Evolutionary conservation across 2,329 filamentous ascomycete species (phyloP).

Genomic region (Alternaria conjuncta): DNA sequence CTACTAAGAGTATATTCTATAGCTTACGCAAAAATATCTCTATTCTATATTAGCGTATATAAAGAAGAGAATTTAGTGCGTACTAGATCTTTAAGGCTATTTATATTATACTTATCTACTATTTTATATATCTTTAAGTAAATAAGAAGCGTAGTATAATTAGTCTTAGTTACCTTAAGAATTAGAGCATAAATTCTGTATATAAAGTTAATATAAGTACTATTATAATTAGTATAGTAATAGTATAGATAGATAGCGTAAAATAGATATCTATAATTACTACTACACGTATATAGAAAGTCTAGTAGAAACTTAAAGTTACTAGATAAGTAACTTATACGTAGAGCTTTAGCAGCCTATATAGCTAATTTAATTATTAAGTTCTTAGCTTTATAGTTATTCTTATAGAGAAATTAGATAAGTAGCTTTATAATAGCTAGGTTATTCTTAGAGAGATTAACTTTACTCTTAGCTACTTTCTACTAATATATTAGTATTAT

Average conservation of each 20-base stretch:
- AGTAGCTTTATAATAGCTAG: constrained; percentile 13
- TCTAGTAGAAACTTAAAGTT: too few species aligned
- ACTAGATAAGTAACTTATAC: too few species aligned
- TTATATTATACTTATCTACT: constrained; percentile 18
- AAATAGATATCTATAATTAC: background rate
- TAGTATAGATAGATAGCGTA: background rate
- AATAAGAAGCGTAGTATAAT: background rate
- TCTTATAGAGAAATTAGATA: constrained; percentile 26
- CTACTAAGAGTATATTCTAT: background rate
- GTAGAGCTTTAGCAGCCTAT: too few species aligned
- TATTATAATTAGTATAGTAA: background rate
- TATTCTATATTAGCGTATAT: background rate
- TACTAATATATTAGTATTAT: background rate
- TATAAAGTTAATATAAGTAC: background rate
- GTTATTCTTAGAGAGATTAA: constrained; percentile 20
- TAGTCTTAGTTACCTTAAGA: background rate
- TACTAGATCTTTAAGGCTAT: constrained; percentile 4
- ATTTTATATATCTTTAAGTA: constrained; percentile 11
- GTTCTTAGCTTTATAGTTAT: constrained; percentile 11
- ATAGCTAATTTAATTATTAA: too few species aligned
- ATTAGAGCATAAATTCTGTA: background rate
- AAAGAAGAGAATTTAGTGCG: constrained; percentile 10
- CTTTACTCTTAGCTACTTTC: constrained; percentile 12
- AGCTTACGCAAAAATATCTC: background rate
- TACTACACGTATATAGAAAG: background rate